Conservation (phyloP, 371 early-diverging fungal species). For the Mucor mucedo region DNA sequence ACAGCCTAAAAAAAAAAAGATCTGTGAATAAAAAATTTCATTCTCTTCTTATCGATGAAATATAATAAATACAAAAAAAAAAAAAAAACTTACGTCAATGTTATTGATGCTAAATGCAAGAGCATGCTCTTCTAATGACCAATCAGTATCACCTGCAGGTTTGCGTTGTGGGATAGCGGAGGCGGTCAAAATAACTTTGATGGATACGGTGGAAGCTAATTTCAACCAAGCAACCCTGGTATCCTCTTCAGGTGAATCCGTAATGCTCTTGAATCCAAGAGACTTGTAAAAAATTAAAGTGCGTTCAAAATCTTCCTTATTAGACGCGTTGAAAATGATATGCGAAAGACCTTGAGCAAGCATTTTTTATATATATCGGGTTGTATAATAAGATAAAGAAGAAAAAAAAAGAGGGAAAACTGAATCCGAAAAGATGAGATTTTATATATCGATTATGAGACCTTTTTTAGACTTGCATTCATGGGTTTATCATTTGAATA, state of each 20-base stretch:
- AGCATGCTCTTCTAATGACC: constrained; percentile 36
- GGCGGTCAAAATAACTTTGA: constrained; percentile 43
- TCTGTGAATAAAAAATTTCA: constrained; percentile 16
- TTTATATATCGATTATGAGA: constrained; percentile 4
- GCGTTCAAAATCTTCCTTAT: constrained; percentile 32
- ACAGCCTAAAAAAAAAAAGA: constrained; percentile 30
- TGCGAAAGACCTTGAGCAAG: constrained; percentile 59
- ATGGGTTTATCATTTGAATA: neutral
- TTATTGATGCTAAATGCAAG: constrained; percentile 36
- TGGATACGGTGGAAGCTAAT: constrained; percentile 43
- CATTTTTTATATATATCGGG: constrained; percentile 2
- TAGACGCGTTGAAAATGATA: constrained; percentile 57
- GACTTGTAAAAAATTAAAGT: constrained; percentile 59
- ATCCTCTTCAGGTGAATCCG: constrained; percentile 35
- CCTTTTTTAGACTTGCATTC: neutral
- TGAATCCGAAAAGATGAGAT: neutral
- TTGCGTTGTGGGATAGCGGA: constrained; percentile 15
- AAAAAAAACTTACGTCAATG: constrained; percentile 32
- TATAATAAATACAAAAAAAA: neutral
- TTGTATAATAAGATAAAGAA: neutral
- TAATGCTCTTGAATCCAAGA: constrained; percentile 57
- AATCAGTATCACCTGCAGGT: constrained; percentile 33
- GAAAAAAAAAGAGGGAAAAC: neutral
- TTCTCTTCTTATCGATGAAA: constrained; percentile 20
- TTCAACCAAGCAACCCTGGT: constrained; percentile 45